Base-by-base conservation (phyloP, 2,329 filamentous ascomycete genomes). In the Gnomoniopsis sp. region DNA sequence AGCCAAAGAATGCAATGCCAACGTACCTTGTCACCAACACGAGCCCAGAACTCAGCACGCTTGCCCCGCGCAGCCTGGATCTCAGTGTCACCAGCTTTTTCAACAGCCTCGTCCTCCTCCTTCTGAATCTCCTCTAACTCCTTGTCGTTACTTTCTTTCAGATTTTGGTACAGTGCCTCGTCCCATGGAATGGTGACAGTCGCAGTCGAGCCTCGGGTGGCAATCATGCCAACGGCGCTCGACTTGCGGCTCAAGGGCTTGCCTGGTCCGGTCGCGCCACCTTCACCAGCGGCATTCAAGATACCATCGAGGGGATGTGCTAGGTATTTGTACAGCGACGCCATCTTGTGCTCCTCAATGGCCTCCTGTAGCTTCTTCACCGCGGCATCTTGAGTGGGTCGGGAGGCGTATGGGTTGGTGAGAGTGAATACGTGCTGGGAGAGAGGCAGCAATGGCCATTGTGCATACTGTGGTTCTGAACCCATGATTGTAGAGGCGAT, bases 81-180 rank as follows among this genome's bases (percentile, higher is more conserved):
- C 77, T 99, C 95, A 14, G 91, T 97, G 70, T 99, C 95, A 57
- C 95, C 95, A 61, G 93, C 93, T 75, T 96, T 93, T 82, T 99
- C 95, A 44, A 89, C 88, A 11, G 95, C 95, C 72, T 99, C 93
- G 62, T 96, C 93, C 74, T 93, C 88, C 74, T 95, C 90, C 75
- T 92, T 92, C 76, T 93, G 87, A 68, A 89, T 86, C 53, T 78
- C 82, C 65, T 89, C 88, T 50, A 93, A 78, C 78, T 93, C 89
- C 68, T 84, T 83, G 67, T 91, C 88, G 68, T 95, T 95, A 64
- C 91, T 88, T 64, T 84, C 85, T 72, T 88, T 85, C 65, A 95
- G 77, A 71, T 85, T 83, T 68, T 90, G 84, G 72, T 97, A 98
- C 61, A 96, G 78, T 23, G 83, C 82, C 77, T 98, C 93, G 70